These are phyloP conservation scores for Daldinia caldariorum DNA, from an alignment of 495 filamentous ascomycete species.

Conservation along the genomic window DNA sequence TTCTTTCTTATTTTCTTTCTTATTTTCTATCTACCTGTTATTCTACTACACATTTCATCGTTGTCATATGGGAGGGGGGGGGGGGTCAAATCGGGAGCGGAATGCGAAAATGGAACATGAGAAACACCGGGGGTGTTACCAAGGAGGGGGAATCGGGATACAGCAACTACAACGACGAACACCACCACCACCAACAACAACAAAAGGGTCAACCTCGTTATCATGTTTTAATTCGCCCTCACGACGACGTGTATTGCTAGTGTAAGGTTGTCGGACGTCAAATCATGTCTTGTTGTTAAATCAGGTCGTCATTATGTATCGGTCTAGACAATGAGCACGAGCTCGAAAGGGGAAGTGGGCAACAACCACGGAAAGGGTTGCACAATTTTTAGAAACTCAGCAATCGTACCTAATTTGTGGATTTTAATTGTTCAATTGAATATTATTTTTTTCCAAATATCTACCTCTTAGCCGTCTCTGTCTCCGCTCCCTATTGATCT, in stretches of 20 bases:
- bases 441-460: not conserved
- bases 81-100: conserved; percentile 9
- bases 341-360: conserved; percentile 28
- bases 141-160: not conserved
- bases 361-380: conserved; percentile 1
- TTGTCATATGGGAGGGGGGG: not conserved
- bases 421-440: conserved; percentile 24
- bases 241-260: conserved; percentile 38
- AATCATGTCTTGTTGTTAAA: conserved; percentile 28
- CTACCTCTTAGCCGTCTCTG: too few relatives aligned
- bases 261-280: conserved; percentile 41
- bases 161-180: too few relatives aligned
- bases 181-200: too few relatives aligned
- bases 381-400: conserved; percentile 16
- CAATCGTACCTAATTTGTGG: conserved; percentile 21
- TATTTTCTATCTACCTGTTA: not conserved
- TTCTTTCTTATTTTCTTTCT: conserved; percentile 1
- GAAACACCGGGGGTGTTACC: not conserved
- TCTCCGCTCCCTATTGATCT: too few relatives aligned
- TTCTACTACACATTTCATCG: conserved; percentile 13
- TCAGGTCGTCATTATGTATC: conserved; percentile 28
- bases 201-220: conserved; percentile 1
- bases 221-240: conserved; percentile 35
- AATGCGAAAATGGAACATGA: conserved; percentile 19
- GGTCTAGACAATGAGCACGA: conserved; percentile 44